phyloP scores from a whole-genome alignment of 495 filamentous ascomycete genomes.

The Aspergillus panamensis region DNA sequence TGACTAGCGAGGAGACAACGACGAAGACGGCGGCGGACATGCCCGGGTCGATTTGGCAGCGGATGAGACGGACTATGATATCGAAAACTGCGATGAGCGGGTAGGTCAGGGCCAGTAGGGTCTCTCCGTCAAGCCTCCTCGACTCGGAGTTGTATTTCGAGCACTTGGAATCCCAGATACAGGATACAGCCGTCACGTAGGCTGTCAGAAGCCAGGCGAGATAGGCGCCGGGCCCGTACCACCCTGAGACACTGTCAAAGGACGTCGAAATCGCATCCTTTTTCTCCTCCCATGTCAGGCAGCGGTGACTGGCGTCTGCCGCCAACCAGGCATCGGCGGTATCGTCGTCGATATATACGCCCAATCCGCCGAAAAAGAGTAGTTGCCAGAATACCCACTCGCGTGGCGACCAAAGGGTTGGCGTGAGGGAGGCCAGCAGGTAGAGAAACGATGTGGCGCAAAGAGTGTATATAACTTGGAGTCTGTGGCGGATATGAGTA shows the following conservation, averaged over 20 bases:
- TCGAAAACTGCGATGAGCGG: background rate
- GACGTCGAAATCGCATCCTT: background rate
- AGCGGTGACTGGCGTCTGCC: background rate
- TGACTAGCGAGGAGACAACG: background rate
- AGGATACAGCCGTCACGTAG: background rate
- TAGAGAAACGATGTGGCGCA: background rate
- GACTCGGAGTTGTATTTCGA: background rate
- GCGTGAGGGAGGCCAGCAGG: background rate
- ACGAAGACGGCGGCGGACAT: background rate
- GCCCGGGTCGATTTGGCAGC: background rate
- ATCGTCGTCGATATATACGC: background rate
- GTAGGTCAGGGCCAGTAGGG: background rate
- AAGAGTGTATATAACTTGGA: background rate
- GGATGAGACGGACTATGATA: background rate
- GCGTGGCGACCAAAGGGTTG: conserved; percentile 4
- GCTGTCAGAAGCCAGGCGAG: conserved; percentile 7
- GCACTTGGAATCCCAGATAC: conserved; percentile 2
- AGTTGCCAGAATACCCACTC: background rate
- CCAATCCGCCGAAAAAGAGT: background rate
- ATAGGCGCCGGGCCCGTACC: conserved; percentile 10
- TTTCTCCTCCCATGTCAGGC: conserved; percentile 3
- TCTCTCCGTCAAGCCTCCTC: background rate
- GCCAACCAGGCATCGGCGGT: background rate
- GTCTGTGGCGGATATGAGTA: background rate
- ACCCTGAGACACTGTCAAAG: background rate